phyloP scores from a whole-genome alignment of 176 grass and related monocot genomes.

The Rhynchospora breviuscula region DNA sequence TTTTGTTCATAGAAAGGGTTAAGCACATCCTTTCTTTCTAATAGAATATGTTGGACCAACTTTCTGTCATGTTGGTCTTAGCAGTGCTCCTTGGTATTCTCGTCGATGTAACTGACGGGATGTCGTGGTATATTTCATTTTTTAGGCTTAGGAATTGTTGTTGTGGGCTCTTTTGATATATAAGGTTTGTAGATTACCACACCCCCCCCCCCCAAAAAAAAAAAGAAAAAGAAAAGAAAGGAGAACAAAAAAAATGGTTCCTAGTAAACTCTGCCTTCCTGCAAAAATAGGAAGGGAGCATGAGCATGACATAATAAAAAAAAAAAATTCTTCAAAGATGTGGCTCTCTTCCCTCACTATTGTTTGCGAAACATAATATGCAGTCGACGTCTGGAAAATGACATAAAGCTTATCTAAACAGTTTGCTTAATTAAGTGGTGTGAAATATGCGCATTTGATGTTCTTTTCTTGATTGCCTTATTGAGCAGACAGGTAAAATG shows the following conservation, averaged over 20 bases:
- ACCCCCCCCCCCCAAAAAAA: no score
- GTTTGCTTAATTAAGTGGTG: neutral
- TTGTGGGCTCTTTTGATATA: neutral
- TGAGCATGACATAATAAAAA: neutral
- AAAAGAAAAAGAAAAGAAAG: no score
- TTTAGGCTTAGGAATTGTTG: neutral
- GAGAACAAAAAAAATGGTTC: no score
- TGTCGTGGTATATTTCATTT: neutral
- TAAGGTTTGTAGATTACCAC: neutral
- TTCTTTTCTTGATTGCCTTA: neutral
- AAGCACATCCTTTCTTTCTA: neutral
- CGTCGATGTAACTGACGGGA: neutral
- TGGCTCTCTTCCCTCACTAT: neutral
- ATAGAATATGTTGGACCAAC: constrained; percentile 3
- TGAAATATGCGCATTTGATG: neutral
- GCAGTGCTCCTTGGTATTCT: neutral
- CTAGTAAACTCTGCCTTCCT: no score
- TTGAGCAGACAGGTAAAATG: neutral
- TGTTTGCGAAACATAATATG: neutral
- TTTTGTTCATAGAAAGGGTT: neutral
- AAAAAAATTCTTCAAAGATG: neutral
- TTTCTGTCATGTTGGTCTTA: neutral
- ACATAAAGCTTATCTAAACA: neutral
- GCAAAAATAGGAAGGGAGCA: no score
- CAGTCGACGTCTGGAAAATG: constrained; percentile 6